Evolutionary conservation across 257 asterid species (phyloP).

Genomic region (Apocynum venetum): DNA sequence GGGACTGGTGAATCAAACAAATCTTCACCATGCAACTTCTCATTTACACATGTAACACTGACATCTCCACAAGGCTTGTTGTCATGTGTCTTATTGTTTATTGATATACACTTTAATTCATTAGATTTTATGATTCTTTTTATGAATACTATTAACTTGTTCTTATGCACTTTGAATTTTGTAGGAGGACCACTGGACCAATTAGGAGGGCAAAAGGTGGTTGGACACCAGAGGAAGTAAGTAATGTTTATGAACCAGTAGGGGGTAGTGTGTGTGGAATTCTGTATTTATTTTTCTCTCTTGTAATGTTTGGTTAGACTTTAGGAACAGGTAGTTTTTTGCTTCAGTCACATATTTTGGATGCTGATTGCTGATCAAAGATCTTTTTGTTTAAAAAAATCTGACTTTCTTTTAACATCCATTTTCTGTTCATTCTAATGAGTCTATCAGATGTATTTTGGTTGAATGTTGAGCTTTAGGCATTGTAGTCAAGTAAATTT

Average conservation of each 20-base stretch:
- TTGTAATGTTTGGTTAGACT: not conserved
- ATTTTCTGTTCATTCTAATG: not conserved
- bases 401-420: not conserved
- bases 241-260: constrained; percentile 4
- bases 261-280: not conserved
- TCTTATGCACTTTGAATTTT: constrained; percentile 22
- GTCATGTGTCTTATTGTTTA: not conserved
- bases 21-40: not conserved
- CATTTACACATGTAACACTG: not conserved
- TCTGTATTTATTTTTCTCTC: not conserved
- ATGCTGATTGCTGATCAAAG: not conserved
- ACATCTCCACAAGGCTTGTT: not conserved
- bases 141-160: not conserved
- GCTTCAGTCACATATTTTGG: not conserved
- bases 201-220: constrained; percentile 99
- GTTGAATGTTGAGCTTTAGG: not conserved
- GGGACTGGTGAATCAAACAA: not conserved
- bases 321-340: not conserved
- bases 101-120: not conserved
- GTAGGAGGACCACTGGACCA: constrained; percentile 94
- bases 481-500: not conserved
- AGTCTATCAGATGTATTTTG: not conserved
- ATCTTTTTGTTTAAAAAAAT: not conserved
- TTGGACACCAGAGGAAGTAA: constrained; percentile 99
- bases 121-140: not conserved